Evolutionary conservation across 78 protist species (phyloP), one percentile per base, ranked within the genome.

Genomic region (Polysphondylium violaceum): DNA sequence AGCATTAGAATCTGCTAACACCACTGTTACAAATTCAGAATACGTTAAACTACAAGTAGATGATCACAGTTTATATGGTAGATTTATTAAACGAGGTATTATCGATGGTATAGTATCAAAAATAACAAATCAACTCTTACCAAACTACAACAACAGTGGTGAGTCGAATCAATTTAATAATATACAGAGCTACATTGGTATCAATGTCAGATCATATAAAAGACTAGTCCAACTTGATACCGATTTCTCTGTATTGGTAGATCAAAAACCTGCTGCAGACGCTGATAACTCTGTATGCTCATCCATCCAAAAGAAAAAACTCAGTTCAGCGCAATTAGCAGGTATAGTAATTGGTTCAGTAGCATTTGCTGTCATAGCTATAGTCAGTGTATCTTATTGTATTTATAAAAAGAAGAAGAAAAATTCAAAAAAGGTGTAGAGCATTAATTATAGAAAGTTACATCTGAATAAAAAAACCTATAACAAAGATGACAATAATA

Each of bases 281-380:
- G 64, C n/a, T 56, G 33, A 56, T 6, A 56, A 56, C 25, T 61
- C 69, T 31, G 31, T 31, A 23, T 61, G 69, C 16, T 31, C 33
- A 33, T 61, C 69, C 25, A 61, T 9, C 17, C n/a, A n/a, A n/a
- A 31, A 8, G 31, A 27, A 25, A 31, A 31, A 23, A 31, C 43
- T 61, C 25, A 27, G 40, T 27, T 31, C 21, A 23, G 19, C 69
- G 4, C 33, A 61, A 61, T 21, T 61, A 31, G 69, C 43, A 31
- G 69, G 69, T 61, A 61, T 61, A 27, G 29, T 31, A 31, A 61
- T 61, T 61, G 69, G 69, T 35, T 61, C 69, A 16, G 44, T 35
- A 4, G 19, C 19, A 61, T 61, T 61, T 61, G 69, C 40, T 33
- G 21, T 12, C 3, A 31, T 61, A 8, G 38, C 31, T 23, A 31